Evolutionary conservation across 495 filamentous ascomycete species (phyloP), one percentile per base, ranked within the genome.

Genomic region (Trichoderma virens): DNA sequence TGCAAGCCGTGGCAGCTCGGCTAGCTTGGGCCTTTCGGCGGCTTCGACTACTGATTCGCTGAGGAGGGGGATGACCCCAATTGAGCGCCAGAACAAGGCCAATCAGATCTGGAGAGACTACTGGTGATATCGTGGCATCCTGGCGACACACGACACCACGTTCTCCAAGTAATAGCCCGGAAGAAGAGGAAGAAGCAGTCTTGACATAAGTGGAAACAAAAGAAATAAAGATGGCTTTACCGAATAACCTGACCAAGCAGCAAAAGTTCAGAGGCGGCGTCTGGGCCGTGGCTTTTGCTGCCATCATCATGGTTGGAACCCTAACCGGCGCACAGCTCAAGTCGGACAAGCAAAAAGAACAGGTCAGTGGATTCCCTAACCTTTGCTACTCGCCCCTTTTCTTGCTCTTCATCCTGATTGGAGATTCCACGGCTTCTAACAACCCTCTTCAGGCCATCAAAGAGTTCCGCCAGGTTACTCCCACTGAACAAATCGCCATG

Each of bases 301-400:
- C 78, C 31, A 74, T 83, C 32, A 81, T 77, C 25, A 71, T 77
- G 32, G 76, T 75, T 0, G 83, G 85, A 56, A 71, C 80, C 0
- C 75, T 78, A 64, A 85, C 85, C 69, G 85, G 85, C 25, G 85
- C 85, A 2, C 78, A 78, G n/a, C 69, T 88, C 34, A 87, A 86
- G 73, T 43, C 4, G 28, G 28, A 59, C 59, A 64, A 62, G 35
- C 25, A 65, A 61, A 65, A 60, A 65, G 51, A 76, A 70, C 73
- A 78, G 66, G 59, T 61, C 31, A 61, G 59, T 39, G 13, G 20
- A 34, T 0, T 31, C 56, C 20, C 9, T 20, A 54, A 7, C n/a
- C 20, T 47, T 47, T 47, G 5, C 20, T 8, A 0, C 8, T 8
- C 16, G 11, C 39, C 16, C 18, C 2, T 43, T 43, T 43, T 43